These are phyloP conservation scores for Tuber brumale DNA, from an alignment of 495 filamentous ascomycete species.

Conservation along the genomic window DNA sequence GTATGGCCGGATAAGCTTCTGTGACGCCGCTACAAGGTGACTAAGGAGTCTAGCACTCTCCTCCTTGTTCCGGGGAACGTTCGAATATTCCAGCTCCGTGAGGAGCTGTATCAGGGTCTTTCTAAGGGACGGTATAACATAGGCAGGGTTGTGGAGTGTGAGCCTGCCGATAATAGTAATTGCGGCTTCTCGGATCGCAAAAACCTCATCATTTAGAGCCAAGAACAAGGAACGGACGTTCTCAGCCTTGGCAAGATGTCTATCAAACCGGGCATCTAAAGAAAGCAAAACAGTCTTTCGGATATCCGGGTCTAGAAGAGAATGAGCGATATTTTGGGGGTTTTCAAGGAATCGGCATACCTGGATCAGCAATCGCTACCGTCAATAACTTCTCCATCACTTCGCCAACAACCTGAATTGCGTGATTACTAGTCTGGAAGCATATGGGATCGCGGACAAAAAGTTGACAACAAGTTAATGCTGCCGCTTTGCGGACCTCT, in stretches of 20 bases:
- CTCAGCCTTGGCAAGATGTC: conserved; percentile 86
- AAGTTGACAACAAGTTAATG: conserved; percentile 93
- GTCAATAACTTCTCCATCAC: conserved; percentile 94
- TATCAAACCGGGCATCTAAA: conserved; percentile 87
- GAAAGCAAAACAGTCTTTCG: conserved; percentile 78
- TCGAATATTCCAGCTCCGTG: conserved; percentile 93
- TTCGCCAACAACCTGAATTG: conserved; percentile 91
- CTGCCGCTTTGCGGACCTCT: conserved; percentile 87
- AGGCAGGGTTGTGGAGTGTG: conserved; percentile 85
- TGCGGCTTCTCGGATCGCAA: conserved; percentile 83
- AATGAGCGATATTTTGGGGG: not conserved
- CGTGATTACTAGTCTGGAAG: conserved; percentile 92
- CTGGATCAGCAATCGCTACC: conserved; percentile 82
- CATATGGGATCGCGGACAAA: conserved; percentile 95
- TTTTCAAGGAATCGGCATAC: conserved; percentile 22
- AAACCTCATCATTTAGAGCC: conserved; percentile 91
- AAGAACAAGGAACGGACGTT: conserved; percentile 93
- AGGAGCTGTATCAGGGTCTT: conserved; percentile 94
- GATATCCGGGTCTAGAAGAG: conserved; percentile 62
- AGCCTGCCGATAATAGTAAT: conserved; percentile 94
- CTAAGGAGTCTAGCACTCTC: conserved; percentile 91
- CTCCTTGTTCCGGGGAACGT: conserved; percentile 85
- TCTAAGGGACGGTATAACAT: conserved; percentile 87
- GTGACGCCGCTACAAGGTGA: conserved; percentile 81
- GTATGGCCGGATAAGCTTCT: conserved; percentile 85